Evolutionary conservation across 2,329 filamentous ascomycete genomes (phyloP).

Genomic region (Tolypocladium pustulatum): DNA sequence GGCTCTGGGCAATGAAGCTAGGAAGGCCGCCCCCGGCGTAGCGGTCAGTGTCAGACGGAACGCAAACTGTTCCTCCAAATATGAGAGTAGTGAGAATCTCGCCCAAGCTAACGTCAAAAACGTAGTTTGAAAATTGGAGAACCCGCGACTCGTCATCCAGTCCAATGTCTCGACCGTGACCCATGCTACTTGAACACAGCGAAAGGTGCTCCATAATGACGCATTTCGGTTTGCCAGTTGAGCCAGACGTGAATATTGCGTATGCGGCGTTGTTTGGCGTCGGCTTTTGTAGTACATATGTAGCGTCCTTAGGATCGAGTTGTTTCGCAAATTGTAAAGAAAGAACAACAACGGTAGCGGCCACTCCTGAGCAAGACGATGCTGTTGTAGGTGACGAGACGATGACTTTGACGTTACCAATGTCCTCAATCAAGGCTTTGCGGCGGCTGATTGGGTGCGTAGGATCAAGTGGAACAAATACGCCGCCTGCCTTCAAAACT

Average conservation of each 20-base stretch:
- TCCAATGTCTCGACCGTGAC: conserved; percentile 34
- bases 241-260: conserved; percentile 17
- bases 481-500: conserved; percentile 15
- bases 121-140: conserved; percentile 38
- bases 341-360: neutral
- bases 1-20: conserved; percentile 2
- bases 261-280: conserved; percentile 8
- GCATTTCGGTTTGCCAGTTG: conserved; percentile 16
- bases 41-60: conserved; percentile 7
- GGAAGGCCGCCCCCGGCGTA: neutral
- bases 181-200: conserved; percentile 38
- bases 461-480: neutral
- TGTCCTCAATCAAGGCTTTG: neutral
- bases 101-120: conserved; percentile 35
- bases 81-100: conserved; percentile 12
- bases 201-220: conserved; percentile 32
- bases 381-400: neutral
- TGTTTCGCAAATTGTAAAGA: neutral
- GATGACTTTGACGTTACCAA: neutral
- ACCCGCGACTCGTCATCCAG: conserved; percentile 39
- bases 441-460: neutral
- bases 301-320: neutral
- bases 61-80: conserved; percentile 11
- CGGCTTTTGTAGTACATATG: neutral
- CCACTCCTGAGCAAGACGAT: neutral